Evolutionary conservation across 2,329 filamentous ascomycete species (phyloP), one percentile per base, ranked within the genome.

Genomic region (Acarospora socialis): DNA sequence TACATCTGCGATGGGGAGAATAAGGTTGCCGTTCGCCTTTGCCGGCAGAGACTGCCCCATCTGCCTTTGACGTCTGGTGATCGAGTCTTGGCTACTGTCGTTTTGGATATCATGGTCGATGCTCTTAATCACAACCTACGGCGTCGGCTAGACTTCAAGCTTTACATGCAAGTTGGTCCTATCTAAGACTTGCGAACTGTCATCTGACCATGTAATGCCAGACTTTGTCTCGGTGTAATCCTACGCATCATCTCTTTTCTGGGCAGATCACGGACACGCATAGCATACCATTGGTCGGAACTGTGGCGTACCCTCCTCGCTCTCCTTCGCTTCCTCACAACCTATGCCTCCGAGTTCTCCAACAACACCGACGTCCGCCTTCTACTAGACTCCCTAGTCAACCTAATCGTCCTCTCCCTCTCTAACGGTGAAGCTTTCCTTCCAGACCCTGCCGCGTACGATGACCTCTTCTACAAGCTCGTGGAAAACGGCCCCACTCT

Each of bases 401-500:
- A 90, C 48, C 62, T 94, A 4, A 65, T 94, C 22, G 82, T 82
- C 1, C 68, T 94, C 22, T 82, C 2, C 65, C 34, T 41, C 5
- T 90, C 81, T 2, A 73, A 75, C 2, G 90, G 90, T 5, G 90
- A 95, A 52, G 76, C 80, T 2, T 95, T 98, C 56, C 66, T 98
- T 5, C 90, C 87, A 0, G 81, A 81, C 18, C 77, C 84, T 1
- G 71, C 80, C 12, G 77, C 82, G 2, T 95, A 95, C 54, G 90
- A 98, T 47, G 90, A 98, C 49, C 66, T 98, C 0, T 95, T 98
- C 59, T 98, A 98, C 70, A 98, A 98, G 58, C 70, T 95, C 2
- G 84, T 95, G 16, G 90, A 98, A 56, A 81, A 78, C 2, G 83
- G 86, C 7, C 82, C 92, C 29, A 69, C 82, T 8, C 67, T 95